Evolutionary conservation across 768 basidiomycete species (phyloP), one percentile per base, ranked within the genome.

Genomic region (Nevesoporus exiguus): DNA sequence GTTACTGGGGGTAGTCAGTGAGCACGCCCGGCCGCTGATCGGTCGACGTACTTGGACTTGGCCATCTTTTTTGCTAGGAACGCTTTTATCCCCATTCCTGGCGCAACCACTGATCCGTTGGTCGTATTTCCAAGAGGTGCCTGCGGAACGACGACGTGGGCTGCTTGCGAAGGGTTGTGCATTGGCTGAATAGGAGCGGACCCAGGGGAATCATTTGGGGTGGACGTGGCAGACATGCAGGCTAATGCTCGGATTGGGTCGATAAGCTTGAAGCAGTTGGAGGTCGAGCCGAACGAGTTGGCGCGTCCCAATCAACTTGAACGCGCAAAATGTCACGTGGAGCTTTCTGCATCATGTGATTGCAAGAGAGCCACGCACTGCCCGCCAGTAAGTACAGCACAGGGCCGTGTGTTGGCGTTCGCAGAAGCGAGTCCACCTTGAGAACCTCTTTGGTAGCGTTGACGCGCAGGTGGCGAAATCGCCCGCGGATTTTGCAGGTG

Each of bases 11-110:
- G 56, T 17, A 34, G 49, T 61, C 62, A 57, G 52, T 33, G 47
- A 31, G 33, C 29, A 33, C 5, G 22, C 9, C 40, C 3, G 36
- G 19, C 17, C 14, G 27, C 30, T 47, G 31, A 27, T 30, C 29
- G 30, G 33, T 39, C 27, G 25, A 80, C 92, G 66, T 52, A 96
- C 95, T 83, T 83, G 65, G 76, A 81, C 73, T 93, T 95, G 39
- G 92, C 90, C 81, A 98, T 81, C 76, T 85, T 91, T 80, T 97
- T 98, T 11, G 90, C 92, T 22, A 99, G 73, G 36, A 99, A 79
- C 1, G 96, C 93, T 69, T 93, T 97, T 47, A 89, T 86, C 15
- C 93, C 94, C 80, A 93, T 81, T 31, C 86, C 86, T 30, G 80
- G 82, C 14, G 76, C 82, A 56, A 79, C 83, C 27, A 68, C 74